Base-by-base conservation (phyloP, 2,329 filamentous ascomycete species). In the Orbilia oligospora region DNA sequence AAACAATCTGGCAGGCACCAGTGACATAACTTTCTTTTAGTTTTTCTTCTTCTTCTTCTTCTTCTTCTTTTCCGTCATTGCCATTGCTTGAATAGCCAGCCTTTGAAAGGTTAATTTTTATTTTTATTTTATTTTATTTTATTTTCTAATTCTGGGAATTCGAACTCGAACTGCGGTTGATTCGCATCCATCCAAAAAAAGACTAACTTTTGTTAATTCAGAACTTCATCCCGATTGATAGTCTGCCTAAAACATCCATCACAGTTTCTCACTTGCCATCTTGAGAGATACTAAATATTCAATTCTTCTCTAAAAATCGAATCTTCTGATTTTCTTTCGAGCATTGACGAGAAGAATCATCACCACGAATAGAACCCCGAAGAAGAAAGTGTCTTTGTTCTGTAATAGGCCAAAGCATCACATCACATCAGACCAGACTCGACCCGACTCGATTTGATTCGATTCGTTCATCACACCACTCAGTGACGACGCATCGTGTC, bases 1-100 rank as follows among this genome's bases (percentile, higher is more conserved):
- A 71, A 41, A 33, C 41, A 44, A 44, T 44, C 75, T 78, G 75
- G 75, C 75, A 67, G 75, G 75, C n/a, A 66, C 75, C 75, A 78
- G 75, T 78, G 66, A 71, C 51, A 61, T 18, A 71, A 66, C 51
- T 68, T 67, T 67, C 66, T 66, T 68, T 66, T 71, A 67, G 68
- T 72, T 65, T 63, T 10, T 27, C 48, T 27, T n/a, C 2, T 12
- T 38, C 5, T 53, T 48, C 22, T 46, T 27, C 41, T 77, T n/a
- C n/a, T n/a, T n/a, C n/a, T n/a, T n/a, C n/a, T n/a, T n/a, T n/a
- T n/a, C n/a, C n/a, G 51, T 77, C 61, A 63, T 66, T 66, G 61
- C 18, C 46, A n/a, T 24, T 56, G n/a, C 41, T 56, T 30, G 30
- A 30, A 36, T n/a, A n/a, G n/a, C n/a, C 51, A 27, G 68, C 75